phyloP scores from a whole-genome alignment of 495 filamentous ascomycete genomes.

The Xylaria flabelliformis region DNA sequence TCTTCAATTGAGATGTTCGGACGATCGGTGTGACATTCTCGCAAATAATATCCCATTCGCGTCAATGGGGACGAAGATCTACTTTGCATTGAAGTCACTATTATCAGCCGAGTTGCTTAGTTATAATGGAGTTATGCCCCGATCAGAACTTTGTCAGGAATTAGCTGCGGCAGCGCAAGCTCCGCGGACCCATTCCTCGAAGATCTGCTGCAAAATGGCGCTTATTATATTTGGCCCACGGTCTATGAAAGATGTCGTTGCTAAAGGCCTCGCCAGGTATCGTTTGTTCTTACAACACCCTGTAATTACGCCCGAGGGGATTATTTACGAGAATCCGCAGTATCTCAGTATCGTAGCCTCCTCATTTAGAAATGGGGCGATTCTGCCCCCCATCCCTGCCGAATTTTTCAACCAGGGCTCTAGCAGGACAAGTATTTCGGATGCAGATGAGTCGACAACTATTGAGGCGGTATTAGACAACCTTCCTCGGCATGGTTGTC shows the following conservation, averaged over 20 bases:
- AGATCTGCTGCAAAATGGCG: not conserved
- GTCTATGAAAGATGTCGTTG: slow-evolving; percentile 14
- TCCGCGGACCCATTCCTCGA: not conserved
- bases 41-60: not conserved
- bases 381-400: slow-evolving; percentile 11
- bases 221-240: slow-evolving; percentile 20
- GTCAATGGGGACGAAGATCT: not conserved
- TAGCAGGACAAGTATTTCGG: not conserved
- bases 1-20: not conserved
- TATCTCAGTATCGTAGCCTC: slow-evolving; percentile 19
- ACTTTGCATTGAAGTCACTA: slow-evolving; percentile 7
- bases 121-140: not conserved
- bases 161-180: not conserved
- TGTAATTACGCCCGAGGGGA: not conserved
- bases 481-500: not conserved
- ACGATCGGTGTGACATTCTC: not conserved
- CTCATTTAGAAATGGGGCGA: slow-evolving; percentile 9
- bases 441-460: not conserved
- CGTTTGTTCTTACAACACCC: slow-evolving; percentile 27
- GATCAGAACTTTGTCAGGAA: slow-evolving; percentile 5
- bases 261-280: slow-evolving; percentile 18
- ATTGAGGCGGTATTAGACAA: slow-evolving; percentile 2
- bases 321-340: slow-evolving; percentile 26
- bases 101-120: not conserved
- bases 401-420: not conserved